These are phyloP conservation scores for Lentinula lateritia DNA, from an alignment of 768 basidiomycete genomes.

Conservation along the genomic window DNA sequence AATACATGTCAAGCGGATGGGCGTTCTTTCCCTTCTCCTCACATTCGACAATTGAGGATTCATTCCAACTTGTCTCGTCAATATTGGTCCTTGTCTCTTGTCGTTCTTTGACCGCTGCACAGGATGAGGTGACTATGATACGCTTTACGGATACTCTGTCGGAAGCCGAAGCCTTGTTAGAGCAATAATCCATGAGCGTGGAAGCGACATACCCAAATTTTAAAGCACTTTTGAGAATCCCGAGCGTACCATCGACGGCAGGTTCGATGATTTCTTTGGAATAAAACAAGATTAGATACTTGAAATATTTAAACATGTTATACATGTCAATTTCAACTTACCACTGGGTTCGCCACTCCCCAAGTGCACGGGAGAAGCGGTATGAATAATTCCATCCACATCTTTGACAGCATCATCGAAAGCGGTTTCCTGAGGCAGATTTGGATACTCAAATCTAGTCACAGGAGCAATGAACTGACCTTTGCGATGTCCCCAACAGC, in stretches of 20 bases:
- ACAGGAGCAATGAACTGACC: conserved; percentile 22
- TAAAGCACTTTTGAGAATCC: conserved; percentile 34
- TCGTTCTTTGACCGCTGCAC: conserved; percentile 27
- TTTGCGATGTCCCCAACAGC: conserved; percentile 53
- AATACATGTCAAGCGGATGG: conserved; percentile 28
- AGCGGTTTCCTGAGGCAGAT: conserved; percentile 16
- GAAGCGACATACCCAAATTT: conserved; percentile 28
- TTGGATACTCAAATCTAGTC: neutral
- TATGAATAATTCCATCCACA: conserved; percentile 33
- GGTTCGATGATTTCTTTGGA: conserved; percentile 44
- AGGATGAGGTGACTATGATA: conserved; percentile 50
- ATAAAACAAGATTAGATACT: neutral
- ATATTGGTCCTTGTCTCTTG: conserved; percentile 13
- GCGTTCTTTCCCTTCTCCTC: conserved; percentile 36
- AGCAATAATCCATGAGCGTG: neutral
- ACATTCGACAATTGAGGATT: conserved; percentile 28
- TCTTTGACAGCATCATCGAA: conserved; percentile 43
- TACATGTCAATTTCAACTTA: neutral
- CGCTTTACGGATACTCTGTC: conserved; percentile 35
- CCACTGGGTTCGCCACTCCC: conserved; percentile 19
- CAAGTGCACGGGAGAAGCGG: conserved; percentile 27
- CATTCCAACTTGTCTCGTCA: conserved; percentile 44
- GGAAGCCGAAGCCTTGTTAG: conserved; percentile 18
- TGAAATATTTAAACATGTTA: neutral
- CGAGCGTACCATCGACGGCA: conserved; percentile 50